phyloP scores from a whole-genome alignment of 345 rosid genomes.

The Citrus inodora region DNA sequence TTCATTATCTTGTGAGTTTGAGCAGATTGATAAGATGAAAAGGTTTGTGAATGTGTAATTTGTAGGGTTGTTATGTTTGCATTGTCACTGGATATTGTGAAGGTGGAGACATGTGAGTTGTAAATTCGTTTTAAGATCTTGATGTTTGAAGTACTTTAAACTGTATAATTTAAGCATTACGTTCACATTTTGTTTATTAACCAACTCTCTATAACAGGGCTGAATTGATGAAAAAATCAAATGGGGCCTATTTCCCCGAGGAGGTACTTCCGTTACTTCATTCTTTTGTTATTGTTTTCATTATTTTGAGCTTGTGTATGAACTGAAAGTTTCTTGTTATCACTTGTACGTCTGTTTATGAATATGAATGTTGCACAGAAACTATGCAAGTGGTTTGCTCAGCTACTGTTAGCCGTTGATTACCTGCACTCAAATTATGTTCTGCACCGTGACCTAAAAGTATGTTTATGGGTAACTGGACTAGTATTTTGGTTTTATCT shows the following conservation, averaged over 20 bases:
- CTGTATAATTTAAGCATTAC: constrained; percentile 3
- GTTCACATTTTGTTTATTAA: neutral
- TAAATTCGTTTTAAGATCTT: neutral
- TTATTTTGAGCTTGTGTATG: neutral
- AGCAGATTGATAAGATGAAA: neutral
- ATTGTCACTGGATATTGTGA: constrained; percentile 99
- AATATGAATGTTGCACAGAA: constrained; percentile 42
- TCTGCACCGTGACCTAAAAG: constrained; percentile 94
- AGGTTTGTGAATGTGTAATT: constrained; percentile 7
- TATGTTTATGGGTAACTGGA: constrained; percentile 26
- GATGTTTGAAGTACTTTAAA: neutral
- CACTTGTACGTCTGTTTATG: neutral
- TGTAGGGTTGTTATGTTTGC: constrained; percentile 97
- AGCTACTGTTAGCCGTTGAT: constrained; percentile 85
- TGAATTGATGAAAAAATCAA: constrained; percentile 89
- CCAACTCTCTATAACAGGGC: constrained; percentile 52
- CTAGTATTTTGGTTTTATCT: constrained; percentile 15
- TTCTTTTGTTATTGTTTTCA: neutral
- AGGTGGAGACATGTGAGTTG: constrained; percentile 99
- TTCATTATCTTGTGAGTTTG: neutral
- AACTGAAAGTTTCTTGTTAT: constrained; percentile 6
- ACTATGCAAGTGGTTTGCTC: constrained; percentile 98
- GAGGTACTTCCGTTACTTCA: constrained; percentile 43
- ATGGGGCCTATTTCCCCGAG: constrained; percentile 85
- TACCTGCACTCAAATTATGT: constrained; percentile 95